Base-by-base conservation (phyloP, 2,329 filamentous ascomycete species). In the Nemania sp. region DNA sequence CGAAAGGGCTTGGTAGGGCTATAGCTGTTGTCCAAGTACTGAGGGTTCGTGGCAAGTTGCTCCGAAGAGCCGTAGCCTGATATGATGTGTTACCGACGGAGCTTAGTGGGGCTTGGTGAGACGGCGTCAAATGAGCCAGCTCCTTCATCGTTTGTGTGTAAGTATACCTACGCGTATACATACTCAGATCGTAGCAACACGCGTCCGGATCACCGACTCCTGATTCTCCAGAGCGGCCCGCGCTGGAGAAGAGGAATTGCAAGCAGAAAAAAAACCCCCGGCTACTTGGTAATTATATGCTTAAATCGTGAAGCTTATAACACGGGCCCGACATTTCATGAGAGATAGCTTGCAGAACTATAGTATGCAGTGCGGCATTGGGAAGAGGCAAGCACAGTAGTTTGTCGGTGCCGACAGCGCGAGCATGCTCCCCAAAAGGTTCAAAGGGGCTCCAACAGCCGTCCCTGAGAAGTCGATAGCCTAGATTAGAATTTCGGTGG, bases 11-110 rank as follows among this genome's bases (percentile, higher is more conserved):
- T 40, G 33, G 43, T 40, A 56, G 24, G 46, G 30, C 48, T 49
- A 49, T 33, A 26, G 41, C 49, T 22, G 15, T 26, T 33, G 54
- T 57, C 61, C 57, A 60, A 59, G 57, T 54, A 56, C 49, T 57
- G 40, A 60, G 62, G 63, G 68, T 59, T 64, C 60, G 66, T 71
- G 70, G 73, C 68, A 75, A 72, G 66, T 63, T 70, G 67, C 72
- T 68, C 75, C 75, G 75, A 77, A 75, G 69, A 73, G 70, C 74
- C 74, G 74, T 70, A 76, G 73, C 73, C 74, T 75, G 73, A 75
- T 75, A 66, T 72, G 68, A 70, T 71, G 70, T 68, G 68, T 64
- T 69, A 67, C 65, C 64, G 64, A 59, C 61, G 59, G 61, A 56
- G 56, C 56, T 54, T 50, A 57, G 66, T 66, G 66, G 67, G 65